These are phyloP conservation scores for Flaveria sonorensis DNA, from an alignment of 129 eudicot species.

Conservation along the genomic window DNA sequence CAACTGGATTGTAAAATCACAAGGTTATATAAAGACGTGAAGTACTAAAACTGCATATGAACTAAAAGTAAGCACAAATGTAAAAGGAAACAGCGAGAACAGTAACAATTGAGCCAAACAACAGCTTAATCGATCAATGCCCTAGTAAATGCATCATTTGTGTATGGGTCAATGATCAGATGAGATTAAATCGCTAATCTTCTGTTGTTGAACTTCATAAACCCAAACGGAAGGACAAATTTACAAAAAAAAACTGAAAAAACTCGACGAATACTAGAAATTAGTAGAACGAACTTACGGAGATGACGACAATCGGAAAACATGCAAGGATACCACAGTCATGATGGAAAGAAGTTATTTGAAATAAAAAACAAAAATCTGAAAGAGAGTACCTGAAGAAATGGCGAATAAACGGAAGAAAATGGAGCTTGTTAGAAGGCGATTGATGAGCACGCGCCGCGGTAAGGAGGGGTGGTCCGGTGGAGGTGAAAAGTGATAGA, in stretches of 20 bases:
- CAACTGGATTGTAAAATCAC: not conserved
- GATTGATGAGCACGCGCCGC: no score
- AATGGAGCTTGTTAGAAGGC: not conserved
- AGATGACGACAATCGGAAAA: not conserved
- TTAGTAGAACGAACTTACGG: not conserved
- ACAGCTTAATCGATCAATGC: not conserved
- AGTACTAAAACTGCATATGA: not conserved
- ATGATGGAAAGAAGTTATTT: not conserved
- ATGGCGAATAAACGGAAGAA: constrained; percentile 2
- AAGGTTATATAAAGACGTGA: not conserved
- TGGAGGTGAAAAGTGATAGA: no score
- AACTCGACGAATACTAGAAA: not conserved
- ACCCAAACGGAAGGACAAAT: constrained; percentile 4
- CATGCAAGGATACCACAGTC: not conserved
- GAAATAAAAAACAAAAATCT: no score
- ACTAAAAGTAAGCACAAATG: not conserved
- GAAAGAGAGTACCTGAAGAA: constrained; percentile 10
- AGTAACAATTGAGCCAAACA: not conserved
- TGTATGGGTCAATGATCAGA: not conserved
- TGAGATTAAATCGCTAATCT: not conserved
- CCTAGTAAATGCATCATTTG: not conserved
- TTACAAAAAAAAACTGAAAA: not conserved
- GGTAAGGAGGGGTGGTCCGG: no score
- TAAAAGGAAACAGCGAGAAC: not conserved
- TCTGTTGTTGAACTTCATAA: not conserved